Evolutionary conservation across 768 basidiomycete genomes (phyloP), one percentile per base, ranked within the genome.

Genomic region (Cyclocybe cylindracea): DNA sequence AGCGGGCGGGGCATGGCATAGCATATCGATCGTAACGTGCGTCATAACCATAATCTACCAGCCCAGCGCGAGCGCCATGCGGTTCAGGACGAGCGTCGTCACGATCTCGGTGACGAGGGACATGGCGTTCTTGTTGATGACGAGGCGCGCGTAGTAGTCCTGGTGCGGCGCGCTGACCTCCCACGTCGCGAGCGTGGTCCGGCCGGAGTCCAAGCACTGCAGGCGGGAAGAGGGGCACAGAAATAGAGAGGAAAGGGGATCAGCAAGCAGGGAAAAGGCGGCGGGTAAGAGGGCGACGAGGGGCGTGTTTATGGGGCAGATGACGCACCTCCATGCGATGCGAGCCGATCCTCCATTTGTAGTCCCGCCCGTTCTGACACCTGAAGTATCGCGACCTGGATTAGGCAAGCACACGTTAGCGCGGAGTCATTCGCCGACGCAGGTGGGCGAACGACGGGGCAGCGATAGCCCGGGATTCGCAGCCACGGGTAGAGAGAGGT

Each of bases 341-440:
- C 33, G 78, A 69, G 10, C 60, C 64, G 46, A 87, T 74, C 65
- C 79, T 84, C 91, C 91, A 93, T 66, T 90, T 93, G 68, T 82
- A 84, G 44, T 86, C 82, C 54, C 72, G 81, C 37, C 86, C 86
- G 58, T 79, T 83, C 59, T 84, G 85, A 8, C 84, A 79, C 42
- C 77, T 79, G 66, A 91, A 93, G 66, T 89, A 91, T 45, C 86
- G 78, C 31, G 88, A 88, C 41, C 89, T 90, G 52, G 42, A 41
- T 36, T 29, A 51, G 32, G 24, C 2, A 24, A 24, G 24, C 24
- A 24, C 24, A 24, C 2, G 24, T 24, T 24, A 24, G 24, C 24
- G 3, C 24, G 24, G 24, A 24, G 24, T 24, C 24, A 24, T 24
- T 24, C 24, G 24, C 24, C 24, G 24, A 5, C 5, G 5, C 5